Conservation (phyloP, 2,329 filamentous ascomycete genomes). For the Xylaria sp. region DNA sequence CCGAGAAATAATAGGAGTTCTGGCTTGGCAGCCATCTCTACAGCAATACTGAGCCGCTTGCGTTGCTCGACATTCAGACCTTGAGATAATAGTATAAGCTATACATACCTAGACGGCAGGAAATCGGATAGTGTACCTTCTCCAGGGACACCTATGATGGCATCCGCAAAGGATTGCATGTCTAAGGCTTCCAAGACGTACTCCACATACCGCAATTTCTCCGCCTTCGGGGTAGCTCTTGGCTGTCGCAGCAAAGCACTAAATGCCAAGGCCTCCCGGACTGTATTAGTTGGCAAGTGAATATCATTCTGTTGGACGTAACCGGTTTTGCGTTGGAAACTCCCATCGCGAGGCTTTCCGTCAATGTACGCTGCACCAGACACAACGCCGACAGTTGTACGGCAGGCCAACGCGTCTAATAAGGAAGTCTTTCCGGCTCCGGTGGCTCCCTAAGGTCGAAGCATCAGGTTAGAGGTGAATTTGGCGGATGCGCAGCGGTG, state of each 20-base stretch:
- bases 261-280: slow-evolving; percentile 84
- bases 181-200: slow-evolving; percentile 59
- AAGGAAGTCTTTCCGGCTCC: slow-evolving; percentile 91
- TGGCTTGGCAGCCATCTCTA: slow-evolving; percentile 88
- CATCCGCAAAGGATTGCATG: not conserved
- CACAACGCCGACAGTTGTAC: slow-evolving; percentile 84
- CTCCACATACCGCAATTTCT: slow-evolving; percentile 84
- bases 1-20: slow-evolving; percentile 74
- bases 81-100: not conserved
- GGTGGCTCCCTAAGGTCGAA: slow-evolving; percentile 74
- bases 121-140: slow-evolving; percentile 50
- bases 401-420: slow-evolving; percentile 80
- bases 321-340: slow-evolving; percentile 87
- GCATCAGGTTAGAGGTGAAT: too few relatives aligned
- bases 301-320: slow-evolving; percentile 93
- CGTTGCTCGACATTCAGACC: slow-evolving; percentile 56
- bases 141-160: slow-evolving; percentile 79
- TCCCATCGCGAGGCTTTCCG: slow-evolving; percentile 69
- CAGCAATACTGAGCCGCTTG: slow-evolving; percentile 83
- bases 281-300: slow-evolving; percentile 80
- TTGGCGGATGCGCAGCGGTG: too few relatives aligned
- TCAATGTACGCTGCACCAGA: slow-evolving; percentile 76
- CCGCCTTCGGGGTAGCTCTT: slow-evolving; percentile 64
- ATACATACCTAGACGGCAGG: not conserved
- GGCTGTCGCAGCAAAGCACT: slow-evolving; percentile 85